phyloP scores from a whole-genome alignment of 2,329 filamentous ascomycete genomes.

The Coniochaeta hoffmannii region DNA sequence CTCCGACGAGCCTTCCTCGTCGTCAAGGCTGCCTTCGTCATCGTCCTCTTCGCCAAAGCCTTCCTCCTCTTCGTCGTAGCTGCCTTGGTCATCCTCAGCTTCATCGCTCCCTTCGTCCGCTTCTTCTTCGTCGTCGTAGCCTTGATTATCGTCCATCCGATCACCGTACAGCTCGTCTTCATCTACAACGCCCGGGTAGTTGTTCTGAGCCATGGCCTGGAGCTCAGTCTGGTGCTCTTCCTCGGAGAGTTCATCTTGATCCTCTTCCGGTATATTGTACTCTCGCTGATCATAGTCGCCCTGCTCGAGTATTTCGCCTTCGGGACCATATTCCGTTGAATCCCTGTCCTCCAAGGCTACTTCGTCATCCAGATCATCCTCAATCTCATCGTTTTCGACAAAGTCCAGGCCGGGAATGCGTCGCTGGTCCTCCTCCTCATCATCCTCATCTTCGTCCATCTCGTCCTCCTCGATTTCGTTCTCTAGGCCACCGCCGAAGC shows the following conservation, averaged over 20 bases:
- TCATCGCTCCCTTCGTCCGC: conserved; percentile 20
- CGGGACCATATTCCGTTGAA: conserved; percentile 10
- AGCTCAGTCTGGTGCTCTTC: conserved; percentile 14
- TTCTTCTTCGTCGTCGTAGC: conserved; percentile 14
- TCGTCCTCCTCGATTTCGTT: conserved; percentile 1
- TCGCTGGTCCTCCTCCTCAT: background rate
- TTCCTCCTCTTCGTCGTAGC: conserved; percentile 18
- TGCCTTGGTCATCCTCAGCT: conserved; percentile 19
- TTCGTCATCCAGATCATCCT: conserved; percentile 5
- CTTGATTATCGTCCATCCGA: conserved; percentile 18
- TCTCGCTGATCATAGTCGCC: conserved; percentile 19
- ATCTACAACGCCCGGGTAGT: conserved; percentile 10
- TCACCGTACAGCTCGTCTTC: conserved; percentile 12
- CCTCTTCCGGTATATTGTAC: conserved; percentile 14
- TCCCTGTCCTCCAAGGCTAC: conserved; percentile 11
- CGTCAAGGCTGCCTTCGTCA: conserved; percentile 9
- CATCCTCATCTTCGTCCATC: background rate
- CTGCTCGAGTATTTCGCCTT: conserved; percentile 14
- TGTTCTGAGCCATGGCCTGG: conserved; percentile 12
- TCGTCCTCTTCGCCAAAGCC: conserved; percentile 8
- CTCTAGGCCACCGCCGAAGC: conserved; percentile 10
- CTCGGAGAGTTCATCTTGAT: conserved; percentile 16
- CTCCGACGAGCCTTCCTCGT: conserved; percentile 6
- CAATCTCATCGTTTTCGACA: conserved; percentile 6
- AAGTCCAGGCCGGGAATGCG: conserved; percentile 2